Evolutionary conservation across 2,329 filamentous ascomycete genomes (phyloP).

Genomic region (Paecilomyces dactylethromorphus): DNA sequence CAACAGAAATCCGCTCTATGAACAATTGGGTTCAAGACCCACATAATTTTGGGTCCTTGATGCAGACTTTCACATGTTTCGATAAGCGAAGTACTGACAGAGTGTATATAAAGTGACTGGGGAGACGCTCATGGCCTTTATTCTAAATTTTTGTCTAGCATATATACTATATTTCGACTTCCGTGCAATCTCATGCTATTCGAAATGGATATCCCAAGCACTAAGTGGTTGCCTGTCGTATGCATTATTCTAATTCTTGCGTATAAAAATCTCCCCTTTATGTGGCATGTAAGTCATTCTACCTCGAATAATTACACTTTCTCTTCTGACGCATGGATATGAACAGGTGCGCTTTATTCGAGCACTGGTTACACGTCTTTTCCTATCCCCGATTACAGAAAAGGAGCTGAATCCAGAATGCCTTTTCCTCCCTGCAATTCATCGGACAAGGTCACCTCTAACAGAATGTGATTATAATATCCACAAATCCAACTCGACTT

Average conservation of each 20-base stretch:
- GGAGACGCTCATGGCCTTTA: no score
- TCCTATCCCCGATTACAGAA: neutral
- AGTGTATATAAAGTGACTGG: no score
- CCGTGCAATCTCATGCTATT: no score
- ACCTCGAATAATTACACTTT: neutral
- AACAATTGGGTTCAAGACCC: no score
- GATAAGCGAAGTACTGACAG: no score
- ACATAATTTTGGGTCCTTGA: no score
- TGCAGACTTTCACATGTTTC: no score
- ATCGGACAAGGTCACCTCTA: neutral
- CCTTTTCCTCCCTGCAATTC: neutral
- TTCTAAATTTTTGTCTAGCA: no score
- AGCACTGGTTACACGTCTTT: neutral
- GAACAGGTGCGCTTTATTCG: neutral
- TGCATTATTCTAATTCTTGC: neutral
- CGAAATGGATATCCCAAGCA: neutral
- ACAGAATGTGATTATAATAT: slow-evolving; percentile 3
- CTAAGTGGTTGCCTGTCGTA: neutral
- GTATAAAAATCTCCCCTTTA: neutral
- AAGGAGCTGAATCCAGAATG: neutral
- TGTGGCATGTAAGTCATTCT: neutral
- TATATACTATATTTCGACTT: no score
- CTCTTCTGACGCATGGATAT: neutral
- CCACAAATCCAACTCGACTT: slow-evolving; percentile 45
- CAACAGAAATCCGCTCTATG: no score